These are phyloP conservation scores for Cutaneotrichosporon sp. DNA, from an alignment of 1,284 basidiomycete species.

Conservation along the genomic window DNA sequence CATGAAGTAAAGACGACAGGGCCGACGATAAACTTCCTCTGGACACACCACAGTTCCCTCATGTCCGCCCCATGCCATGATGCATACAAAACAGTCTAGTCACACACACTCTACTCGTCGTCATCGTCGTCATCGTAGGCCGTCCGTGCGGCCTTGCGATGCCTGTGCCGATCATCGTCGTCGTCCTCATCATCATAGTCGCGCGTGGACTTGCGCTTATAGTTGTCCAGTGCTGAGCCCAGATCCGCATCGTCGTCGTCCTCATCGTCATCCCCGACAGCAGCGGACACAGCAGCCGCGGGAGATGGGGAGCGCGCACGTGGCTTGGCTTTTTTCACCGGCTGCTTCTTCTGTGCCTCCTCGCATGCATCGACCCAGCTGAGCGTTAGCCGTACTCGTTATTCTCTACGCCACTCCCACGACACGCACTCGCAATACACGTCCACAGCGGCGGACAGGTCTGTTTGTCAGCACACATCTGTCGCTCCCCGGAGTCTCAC, in stretches of 20 bases:
- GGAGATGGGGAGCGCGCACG: conserved; percentile 7
- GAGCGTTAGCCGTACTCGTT: not conserved
- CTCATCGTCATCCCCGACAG: conserved; percentile 55
- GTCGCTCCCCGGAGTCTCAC: conserved; percentile 17
- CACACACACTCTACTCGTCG: conserved; percentile 19
- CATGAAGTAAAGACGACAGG: no score
- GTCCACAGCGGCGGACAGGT: conserved; percentile 42
- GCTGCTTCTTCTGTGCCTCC: conserved; percentile 35
- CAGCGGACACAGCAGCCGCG: conserved; percentile 28
- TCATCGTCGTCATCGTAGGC: conserved; percentile 16
- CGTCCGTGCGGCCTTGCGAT: conserved; percentile 6
- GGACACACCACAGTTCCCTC: no score
- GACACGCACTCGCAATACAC: conserved; percentile 43
- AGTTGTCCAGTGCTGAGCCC: not conserved
- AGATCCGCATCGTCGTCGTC: conserved; percentile 60
- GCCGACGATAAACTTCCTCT: no score
- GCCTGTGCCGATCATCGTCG: conserved; percentile 4
- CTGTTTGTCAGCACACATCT: conserved; percentile 19
- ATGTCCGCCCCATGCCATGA: not conserved
- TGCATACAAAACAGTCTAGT: conserved; percentile 18
- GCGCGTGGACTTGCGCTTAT: conserved; percentile 6
- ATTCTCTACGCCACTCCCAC: no score
- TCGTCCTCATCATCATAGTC: conserved; percentile 21
- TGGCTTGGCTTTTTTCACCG: conserved; percentile 23
- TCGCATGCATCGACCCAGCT: conserved; percentile 49